Evolutionary conservation across 2,329 filamentous ascomycete species (phyloP).

Genomic region (Reticulascus tulasneorum): DNA sequence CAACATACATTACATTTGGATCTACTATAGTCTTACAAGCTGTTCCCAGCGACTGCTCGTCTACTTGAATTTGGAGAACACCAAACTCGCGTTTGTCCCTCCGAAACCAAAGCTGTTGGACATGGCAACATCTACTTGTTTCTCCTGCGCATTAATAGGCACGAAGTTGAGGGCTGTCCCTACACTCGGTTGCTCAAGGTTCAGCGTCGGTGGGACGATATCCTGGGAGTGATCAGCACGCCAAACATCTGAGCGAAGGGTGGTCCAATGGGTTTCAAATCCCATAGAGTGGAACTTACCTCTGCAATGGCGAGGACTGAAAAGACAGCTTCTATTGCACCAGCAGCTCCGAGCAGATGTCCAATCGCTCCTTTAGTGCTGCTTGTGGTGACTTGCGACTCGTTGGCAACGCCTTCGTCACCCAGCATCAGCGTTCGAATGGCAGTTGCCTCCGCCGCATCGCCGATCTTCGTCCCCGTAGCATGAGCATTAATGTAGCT

Average conservation of each 20-base stretch:
- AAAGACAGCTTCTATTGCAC: conserved; percentile 86
- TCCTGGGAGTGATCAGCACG: conserved; percentile 46
- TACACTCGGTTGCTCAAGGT: conserved; percentile 64
- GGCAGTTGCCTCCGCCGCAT: conserved; percentile 81
- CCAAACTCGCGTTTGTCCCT: conserved; percentile 88
- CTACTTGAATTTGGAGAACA: conserved; percentile 50
- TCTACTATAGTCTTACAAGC: too few species aligned
- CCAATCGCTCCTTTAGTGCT: conserved; percentile 93
- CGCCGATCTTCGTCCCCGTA: conserved; percentile 81
- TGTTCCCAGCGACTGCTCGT: not conserved
- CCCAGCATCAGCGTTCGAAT: conserved; percentile 76
- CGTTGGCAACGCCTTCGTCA: conserved; percentile 58
- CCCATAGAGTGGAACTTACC: conserved; percentile 46
- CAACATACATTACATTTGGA: too few species aligned
- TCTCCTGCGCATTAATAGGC: conserved; percentile 65
- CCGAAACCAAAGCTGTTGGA: conserved; percentile 98
- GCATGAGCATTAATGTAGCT: conserved; percentile 97
- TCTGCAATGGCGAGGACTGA: conserved; percentile 73
- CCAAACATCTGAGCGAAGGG: conserved; percentile 1
- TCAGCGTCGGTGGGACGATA: conserved; percentile 79
- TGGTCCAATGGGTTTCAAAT: conserved; percentile 13
- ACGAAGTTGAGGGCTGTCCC: conserved; percentile 84
- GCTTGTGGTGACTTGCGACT: conserved; percentile 72
- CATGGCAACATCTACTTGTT: conserved; percentile 67
- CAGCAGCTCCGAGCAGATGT: conserved; percentile 86